Percentiles rank a stretch among this genome's conserved stretches.
phyloP scores from a whole-genome alignment of 176 grass and related monocot genomes.

The Pontederia paniculata region DNA sequence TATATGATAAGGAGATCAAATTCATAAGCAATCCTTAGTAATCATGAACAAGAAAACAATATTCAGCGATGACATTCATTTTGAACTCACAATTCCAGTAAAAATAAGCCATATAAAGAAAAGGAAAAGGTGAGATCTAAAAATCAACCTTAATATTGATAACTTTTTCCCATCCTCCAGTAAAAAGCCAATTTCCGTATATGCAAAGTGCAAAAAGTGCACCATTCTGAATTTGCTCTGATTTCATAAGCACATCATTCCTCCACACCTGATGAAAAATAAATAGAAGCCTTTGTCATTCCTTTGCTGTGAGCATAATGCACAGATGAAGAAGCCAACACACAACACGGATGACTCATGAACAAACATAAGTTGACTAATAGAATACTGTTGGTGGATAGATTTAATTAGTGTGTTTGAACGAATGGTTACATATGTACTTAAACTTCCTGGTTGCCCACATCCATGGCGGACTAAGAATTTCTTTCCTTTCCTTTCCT shows the following conservation, averaged over 20 bases:
- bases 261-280: constrained; percentile 66
- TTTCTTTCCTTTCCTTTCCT: too few species aligned
- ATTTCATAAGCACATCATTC: constrained; percentile 57
- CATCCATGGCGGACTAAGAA: too few species aligned
- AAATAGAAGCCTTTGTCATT: neutral
- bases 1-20: neutral
- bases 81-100: neutral
- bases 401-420: too few species aligned
- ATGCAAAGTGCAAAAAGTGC: constrained; percentile 64
- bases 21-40: neutral
- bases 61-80: neutral
- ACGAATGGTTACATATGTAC: too few species aligned
- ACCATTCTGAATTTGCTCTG: constrained; percentile 56
- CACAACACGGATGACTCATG: too few species aligned
- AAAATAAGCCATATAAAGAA: neutral
- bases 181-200: constrained; percentile 53
- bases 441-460: too few species aligned
- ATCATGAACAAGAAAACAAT: neutral
- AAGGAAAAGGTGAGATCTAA: neutral
- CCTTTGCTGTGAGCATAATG: neutral
- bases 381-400: too few species aligned
- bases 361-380: too few species aligned
- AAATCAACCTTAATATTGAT: constrained; percentile 58
- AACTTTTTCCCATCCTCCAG: constrained; percentile 78
- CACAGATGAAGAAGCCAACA: too few species aligned